Conservation (phyloP, 1,139 yeast genomes). For the Spathaspora jeffriesii region DNA sequence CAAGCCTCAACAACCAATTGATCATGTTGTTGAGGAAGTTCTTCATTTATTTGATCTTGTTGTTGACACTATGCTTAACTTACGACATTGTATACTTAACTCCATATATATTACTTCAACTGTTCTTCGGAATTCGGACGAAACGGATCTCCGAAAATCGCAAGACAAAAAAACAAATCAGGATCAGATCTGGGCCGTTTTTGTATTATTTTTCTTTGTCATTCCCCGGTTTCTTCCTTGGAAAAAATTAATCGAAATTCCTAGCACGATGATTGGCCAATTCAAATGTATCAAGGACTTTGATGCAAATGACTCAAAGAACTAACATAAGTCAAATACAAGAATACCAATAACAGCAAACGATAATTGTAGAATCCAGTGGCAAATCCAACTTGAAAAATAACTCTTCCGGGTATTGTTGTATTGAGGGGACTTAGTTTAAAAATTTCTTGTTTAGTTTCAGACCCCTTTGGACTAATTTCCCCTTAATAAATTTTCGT, state of each 20-base stretch:
- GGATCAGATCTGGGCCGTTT: background rate
- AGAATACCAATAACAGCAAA: background rate
- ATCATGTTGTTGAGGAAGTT: no score
- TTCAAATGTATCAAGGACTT: background rate
- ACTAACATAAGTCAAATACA: background rate
- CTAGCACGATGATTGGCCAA: background rate
- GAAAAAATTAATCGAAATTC: background rate
- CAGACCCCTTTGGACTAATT: no score
- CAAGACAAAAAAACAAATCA: background rate
- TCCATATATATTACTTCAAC: background rate
- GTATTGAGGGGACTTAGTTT: no score
- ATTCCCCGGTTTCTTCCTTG: background rate
- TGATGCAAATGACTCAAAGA: background rate
- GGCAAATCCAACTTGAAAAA: background rate
- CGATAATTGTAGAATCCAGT: background rate
- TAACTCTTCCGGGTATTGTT: no score
- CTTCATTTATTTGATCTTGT: no score
- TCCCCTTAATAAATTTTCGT: no score
- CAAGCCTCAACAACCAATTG: no score
- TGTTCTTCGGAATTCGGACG: background rate
- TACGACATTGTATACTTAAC: no score
- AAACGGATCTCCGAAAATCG: background rate
- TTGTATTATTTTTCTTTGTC: background rate
- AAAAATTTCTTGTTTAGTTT: no score
- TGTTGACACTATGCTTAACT: no score